A percentile compares a stretch with the other conserved stretches of the same genome.
Evolutionary conservation across 116 monocot species (phyloP).

Genomic region (Cymodocea nodosa): DNA sequence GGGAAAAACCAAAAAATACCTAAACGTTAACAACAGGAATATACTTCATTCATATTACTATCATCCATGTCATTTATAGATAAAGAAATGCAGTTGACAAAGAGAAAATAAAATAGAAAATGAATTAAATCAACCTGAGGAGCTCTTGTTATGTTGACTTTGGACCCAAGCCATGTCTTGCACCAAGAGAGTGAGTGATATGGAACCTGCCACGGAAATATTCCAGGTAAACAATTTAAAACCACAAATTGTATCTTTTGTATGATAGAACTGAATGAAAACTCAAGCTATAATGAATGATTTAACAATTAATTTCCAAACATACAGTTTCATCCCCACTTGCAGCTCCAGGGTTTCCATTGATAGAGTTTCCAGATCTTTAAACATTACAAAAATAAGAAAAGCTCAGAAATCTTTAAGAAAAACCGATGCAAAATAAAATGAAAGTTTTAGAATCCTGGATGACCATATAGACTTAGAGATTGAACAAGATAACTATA

Average conservation of each 20-base stretch:
- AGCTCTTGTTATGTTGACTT: no score
- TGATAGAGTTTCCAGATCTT: conserved; percentile 85
- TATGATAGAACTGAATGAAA: background rate
- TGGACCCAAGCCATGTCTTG: conserved; percentile 87
- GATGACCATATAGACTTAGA: no score
- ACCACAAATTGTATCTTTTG: background rate
- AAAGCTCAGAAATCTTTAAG: conserved; percentile 1
- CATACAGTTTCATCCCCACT: conserved; percentile 96
- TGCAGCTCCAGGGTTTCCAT: conserved; percentile 53
- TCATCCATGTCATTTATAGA: no score
- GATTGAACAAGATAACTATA: no score
- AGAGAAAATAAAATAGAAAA: no score
- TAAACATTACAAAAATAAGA: conserved; percentile 10
- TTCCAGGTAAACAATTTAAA: background rate
- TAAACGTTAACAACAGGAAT: no score
- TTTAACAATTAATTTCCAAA: background rate
- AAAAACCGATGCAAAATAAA: background rate
- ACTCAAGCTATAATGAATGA: background rate
- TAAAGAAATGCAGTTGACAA: no score
- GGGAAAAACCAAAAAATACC: no score
- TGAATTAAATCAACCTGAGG: no score
- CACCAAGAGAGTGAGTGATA: conserved; percentile 98
- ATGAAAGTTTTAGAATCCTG: no score
- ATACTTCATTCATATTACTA: no score
- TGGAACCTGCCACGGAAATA: conserved; percentile 42